These are phyloP conservation scores for Saussurea involucrata DNA, from an alignment of 129 eudicot genomes.

Conservation along the genomic window DNA sequence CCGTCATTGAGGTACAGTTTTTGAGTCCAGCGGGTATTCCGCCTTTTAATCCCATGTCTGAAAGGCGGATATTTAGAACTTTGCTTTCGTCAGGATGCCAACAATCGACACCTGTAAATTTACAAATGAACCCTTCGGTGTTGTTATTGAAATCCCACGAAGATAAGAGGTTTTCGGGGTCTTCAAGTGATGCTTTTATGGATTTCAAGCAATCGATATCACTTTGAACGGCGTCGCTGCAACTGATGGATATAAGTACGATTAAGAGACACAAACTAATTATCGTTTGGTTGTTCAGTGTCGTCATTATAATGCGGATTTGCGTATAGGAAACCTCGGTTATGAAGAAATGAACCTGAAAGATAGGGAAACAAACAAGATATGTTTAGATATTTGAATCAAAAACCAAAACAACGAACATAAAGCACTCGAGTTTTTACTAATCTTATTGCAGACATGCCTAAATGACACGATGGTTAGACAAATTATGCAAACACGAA, in stretches of 20 bases:
- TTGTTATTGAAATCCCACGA: conserved; percentile 70
- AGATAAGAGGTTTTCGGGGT: conserved; percentile 44
- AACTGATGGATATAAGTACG: conserved; percentile 17
- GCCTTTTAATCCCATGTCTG: conserved; percentile 71
- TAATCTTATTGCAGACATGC: too few relatives aligned
- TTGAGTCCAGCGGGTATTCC: conserved; percentile 55
- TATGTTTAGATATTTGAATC: background rate
- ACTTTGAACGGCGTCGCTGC: conserved; percentile 37
- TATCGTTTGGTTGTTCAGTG: conserved; percentile 16
- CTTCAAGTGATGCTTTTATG: conserved; percentile 43
- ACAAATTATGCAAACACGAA: too few relatives aligned
- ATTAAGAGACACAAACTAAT: conserved; percentile 31
- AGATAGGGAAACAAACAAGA: background rate
- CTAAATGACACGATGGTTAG: too few relatives aligned
- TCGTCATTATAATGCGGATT: conserved; percentile 23
- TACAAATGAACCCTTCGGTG: conserved; percentile 67
- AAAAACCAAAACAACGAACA: background rate
- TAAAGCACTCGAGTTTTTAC: too few relatives aligned
- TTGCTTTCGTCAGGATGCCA: conserved; percentile 75
- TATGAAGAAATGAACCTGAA: conserved; percentile 28
- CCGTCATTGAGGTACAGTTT: conserved; percentile 63
- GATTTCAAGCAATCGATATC: conserved; percentile 65
- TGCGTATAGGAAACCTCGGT: conserved; percentile 7
- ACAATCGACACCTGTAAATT: conserved; percentile 66
- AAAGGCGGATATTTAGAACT: conserved; percentile 57